Evolutionary conservation across 106 monocot genomes (phyloP).

Genomic region (Cymbidium sinense): DNA sequence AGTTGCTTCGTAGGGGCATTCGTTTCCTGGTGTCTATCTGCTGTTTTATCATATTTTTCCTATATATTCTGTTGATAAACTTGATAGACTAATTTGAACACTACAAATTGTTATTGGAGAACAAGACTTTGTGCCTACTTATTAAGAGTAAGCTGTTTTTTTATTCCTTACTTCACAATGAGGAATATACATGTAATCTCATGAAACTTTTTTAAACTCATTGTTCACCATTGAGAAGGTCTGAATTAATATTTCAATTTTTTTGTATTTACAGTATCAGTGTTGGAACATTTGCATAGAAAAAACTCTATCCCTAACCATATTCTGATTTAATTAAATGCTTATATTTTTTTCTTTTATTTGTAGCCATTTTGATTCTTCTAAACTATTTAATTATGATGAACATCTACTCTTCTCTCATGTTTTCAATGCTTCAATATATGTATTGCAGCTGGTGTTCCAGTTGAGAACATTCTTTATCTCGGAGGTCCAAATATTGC

Average conservation of each 20-base stretch:
- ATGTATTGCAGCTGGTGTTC: constrained; percentile 54
- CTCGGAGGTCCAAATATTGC: constrained; percentile 96
- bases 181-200: background rate
- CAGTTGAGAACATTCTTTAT: constrained; percentile 88
- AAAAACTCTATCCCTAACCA: background rate
- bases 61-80: background rate
- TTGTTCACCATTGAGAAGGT: background rate
- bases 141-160: background rate
- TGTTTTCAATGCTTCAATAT: background rate
- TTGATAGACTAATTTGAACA: background rate
- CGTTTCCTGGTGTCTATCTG: background rate
- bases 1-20: background rate
- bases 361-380: background rate
- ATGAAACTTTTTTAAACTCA: background rate
- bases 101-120: background rate
- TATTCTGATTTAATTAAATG: background rate
- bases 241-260: background rate
- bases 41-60: background rate
- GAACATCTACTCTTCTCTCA: background rate
- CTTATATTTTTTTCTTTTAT: background rate
- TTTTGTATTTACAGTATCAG: background rate
- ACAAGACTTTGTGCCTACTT: background rate
- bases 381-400: background rate
- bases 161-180: too few species aligned
- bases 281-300: background rate